Conservation (phyloP, 495 filamentous ascomycete genomes). For the Choiromyces venosus region DNA sequence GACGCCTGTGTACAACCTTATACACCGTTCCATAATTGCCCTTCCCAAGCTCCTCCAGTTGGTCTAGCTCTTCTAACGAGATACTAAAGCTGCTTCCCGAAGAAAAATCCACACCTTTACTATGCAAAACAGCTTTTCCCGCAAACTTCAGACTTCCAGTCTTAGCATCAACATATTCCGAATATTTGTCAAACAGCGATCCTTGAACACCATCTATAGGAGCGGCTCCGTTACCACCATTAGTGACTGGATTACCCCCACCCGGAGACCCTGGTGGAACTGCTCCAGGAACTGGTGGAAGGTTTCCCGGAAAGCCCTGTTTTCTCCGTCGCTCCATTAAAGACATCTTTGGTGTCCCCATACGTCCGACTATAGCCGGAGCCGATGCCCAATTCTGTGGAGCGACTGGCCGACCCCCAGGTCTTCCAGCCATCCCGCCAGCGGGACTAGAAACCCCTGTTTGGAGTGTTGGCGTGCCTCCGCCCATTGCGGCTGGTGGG, state of each 20-base stretch:
- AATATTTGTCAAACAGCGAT: slow-evolving; percentile 81
- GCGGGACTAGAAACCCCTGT: slow-evolving; percentile 43
- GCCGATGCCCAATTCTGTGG: slow-evolving; percentile 52
- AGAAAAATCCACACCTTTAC: slow-evolving; percentile 84
- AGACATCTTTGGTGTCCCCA: slow-evolving; percentile 48
- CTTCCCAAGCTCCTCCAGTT: slow-evolving; percentile 90
- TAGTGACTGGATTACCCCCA: slow-evolving; percentile 11
- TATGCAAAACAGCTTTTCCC: slow-evolving; percentile 82
- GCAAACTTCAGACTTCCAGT: slow-evolving; percentile 88
- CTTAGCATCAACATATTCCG: slow-evolving; percentile 84
- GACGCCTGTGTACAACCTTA: slow-evolving; percentile 69
- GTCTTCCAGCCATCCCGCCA: slow-evolving; percentile 30
- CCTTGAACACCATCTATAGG: slow-evolving; percentile 44
- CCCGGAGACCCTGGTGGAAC: slow-evolving; percentile 8
- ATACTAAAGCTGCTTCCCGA: slow-evolving; percentile 86
- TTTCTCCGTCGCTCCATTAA: slow-evolving; percentile 44
- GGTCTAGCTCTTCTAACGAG: slow-evolving; percentile 92
- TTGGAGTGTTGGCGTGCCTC: slow-evolving; percentile 24
- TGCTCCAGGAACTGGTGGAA: slow-evolving; percentile 14
- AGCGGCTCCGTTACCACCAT: slow-evolving; percentile 15
- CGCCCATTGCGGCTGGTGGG: slow-evolving; percentile 41
- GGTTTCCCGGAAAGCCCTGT: slow-evolving; percentile 26
- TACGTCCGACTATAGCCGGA: slow-evolving; percentile 44
- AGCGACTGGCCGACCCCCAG: slow-evolving; percentile 43
- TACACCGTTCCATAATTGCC: slow-evolving; percentile 98